Base-by-base conservation (phyloP, 345 rosid species). In the Hirschfeldia incana region DNA sequence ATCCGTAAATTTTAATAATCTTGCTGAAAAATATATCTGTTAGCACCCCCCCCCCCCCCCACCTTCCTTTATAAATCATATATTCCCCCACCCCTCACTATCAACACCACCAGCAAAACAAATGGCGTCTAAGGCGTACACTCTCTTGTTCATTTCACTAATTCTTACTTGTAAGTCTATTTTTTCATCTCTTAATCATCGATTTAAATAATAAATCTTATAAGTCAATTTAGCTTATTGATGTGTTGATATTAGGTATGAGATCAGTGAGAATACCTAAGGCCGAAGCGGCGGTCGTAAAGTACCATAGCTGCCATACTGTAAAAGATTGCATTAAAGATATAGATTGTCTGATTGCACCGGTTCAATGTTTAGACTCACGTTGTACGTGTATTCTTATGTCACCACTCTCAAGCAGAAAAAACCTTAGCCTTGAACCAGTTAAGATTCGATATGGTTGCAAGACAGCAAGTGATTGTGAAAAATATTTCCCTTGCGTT, bases 401-500 rank as follows among this genome's bases (percentile, higher is more conserved):
- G 63, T 16, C 51, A 29, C 10, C 33, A 70, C n/a, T 0, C 30
- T 39, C 37, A 72, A 73, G 17, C 51, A 72, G 67, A 42, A 72
- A 72, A 44, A 39, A 7, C 0, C 67, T 65, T 39, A 64, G 58
- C 65, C 4, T 59, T 3, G 30, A 72, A 70, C 70, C 70, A 70
- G n/a, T 1, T 0, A 72, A 72, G 72, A 57, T n/a, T 4, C 39
- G 51, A 65, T 17, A 57, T 17, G 28, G 1, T 0, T 78, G 55
- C 42, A 72, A 66, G 63, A 78, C 51, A 59, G 30, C 42, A 72
- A 66, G 63, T 32, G 77, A 78, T 32, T 72, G 73, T 59, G 69
- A 78, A 8, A 62, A 78, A 42, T 65, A 71, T 5, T 55, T 78
- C 8, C 59, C 5, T 12, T 72, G 81, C 6, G 63, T 66, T 12